Evolutionary conservation across 352 stramenopile species (phyloP), one percentile per base, ranked within the genome.

Genomic region (Phytophthora europaea): DNA sequence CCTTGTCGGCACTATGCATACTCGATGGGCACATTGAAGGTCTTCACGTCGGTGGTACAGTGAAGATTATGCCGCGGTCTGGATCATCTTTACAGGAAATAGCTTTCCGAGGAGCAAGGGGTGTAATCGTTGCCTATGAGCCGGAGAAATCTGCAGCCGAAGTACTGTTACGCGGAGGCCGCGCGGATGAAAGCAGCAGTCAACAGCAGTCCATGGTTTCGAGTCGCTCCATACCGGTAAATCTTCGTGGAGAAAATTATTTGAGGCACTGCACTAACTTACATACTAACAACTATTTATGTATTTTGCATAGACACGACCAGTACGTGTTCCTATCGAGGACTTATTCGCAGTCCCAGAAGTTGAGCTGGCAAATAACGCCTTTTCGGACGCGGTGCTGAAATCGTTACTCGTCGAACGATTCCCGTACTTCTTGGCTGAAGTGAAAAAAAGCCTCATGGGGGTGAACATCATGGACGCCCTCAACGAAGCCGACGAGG

Each of bases 21-120:
- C 77, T 97, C 6, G 89, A 95, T 67, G 90, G 90, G 2, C 88
- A 97, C 54, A 92, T 95, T 61, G 90, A 96, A 81, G 88, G 87
- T 6, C 63, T 97, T 16, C 90, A 87, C 23, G 79, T 96, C 18
- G 90, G 90, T 16, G 87, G 83, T 18, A 92, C 83, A n/a, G 88
- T 97, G 22, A 95, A 94, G 59, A 91, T 97, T 52, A 81, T 95
- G 67, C 90, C 89, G 23, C 87, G 87, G 43, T 77, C 83, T n/a
- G 82, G 83, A 4, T 93, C 85, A 6, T 79, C 83, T 4, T 68
- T 89, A 8, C 90, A 97, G 66, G 90, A 97, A 57, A 85, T 88
- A 16, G 84, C 87, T 0, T 93, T 96, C 47, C 79, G 89, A 51
- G 89, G 90, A 22, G 85, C 89, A 56, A 80, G 82, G 47, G 90